Evolutionary conservation across 768 basidiomycete genomes (phyloP).

Genomic region (Lactarius psammicola): DNA sequence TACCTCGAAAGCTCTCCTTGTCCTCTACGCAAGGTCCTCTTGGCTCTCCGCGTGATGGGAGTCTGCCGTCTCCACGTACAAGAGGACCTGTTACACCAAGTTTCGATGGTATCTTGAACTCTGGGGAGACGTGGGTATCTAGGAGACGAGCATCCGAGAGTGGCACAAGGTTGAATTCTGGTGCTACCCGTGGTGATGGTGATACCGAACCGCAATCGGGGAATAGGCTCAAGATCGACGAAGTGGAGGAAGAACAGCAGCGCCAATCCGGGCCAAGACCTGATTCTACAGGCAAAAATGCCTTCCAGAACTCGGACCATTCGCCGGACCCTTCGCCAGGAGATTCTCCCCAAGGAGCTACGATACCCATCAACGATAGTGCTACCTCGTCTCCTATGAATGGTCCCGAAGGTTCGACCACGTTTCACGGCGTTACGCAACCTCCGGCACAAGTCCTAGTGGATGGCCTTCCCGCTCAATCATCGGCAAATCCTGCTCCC

Average conservation of each 20-base stretch:
- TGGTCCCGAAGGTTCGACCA: conserved; percentile 8
- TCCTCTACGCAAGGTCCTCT: conserved; percentile 57
- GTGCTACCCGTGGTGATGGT: conserved; percentile 40
- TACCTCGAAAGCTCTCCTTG: conserved; percentile 69
- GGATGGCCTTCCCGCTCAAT: conserved; percentile 8
- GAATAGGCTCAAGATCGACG: conserved; percentile 52
- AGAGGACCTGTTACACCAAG: conserved; percentile 56
- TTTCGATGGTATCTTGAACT: conserved; percentile 71
- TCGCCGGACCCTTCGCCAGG: background rate
- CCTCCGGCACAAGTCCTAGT: background rate
- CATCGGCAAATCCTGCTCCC: conserved; percentile 2
- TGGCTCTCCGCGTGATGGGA: conserved; percentile 56
- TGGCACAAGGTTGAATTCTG: conserved; percentile 43
- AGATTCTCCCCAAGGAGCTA: background rate
- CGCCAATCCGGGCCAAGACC: background rate
- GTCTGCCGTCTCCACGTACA: conserved; percentile 62
- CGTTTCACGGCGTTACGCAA: conserved; percentile 5
- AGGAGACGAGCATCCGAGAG: conserved; percentile 63
- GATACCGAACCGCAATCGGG: conserved; percentile 42
- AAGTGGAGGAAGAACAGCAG: conserved; percentile 50
- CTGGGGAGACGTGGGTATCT: conserved; percentile 67
- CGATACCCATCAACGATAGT: background rate
- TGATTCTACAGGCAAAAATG: background rate
- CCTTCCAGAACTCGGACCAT: background rate
- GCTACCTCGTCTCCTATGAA: conserved; percentile 5